Conservation (phyloP, 2,329 filamentous ascomycete species). For the Thyridium curvatum region DNA sequence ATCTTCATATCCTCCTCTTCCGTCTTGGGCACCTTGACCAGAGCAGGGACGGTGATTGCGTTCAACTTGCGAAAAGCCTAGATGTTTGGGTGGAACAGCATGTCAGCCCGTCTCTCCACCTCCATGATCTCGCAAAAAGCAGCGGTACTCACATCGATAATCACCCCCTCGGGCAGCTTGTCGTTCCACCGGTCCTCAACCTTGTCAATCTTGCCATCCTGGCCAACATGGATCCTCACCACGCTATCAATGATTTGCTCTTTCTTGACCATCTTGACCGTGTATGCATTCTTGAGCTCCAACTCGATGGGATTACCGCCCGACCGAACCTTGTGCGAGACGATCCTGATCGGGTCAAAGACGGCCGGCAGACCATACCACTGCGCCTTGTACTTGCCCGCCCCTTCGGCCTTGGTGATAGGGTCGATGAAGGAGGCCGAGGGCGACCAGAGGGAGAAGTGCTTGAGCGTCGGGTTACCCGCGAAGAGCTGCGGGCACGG, state of each 20-base stretch:
- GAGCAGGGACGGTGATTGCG: slow-evolving; percentile 23
- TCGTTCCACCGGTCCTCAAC: slow-evolving; percentile 30
- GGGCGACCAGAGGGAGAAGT: slow-evolving; percentile 53
- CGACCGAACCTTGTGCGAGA: slow-evolving; percentile 45
- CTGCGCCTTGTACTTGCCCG: slow-evolving; percentile 40
- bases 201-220: slow-evolving; percentile 23
- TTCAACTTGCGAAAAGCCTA: slow-evolving; percentile 28
- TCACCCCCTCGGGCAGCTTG: slow-evolving; percentile 23
- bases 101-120: neutral
- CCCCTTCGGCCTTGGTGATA: slow-evolving; percentile 49
- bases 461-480: slow-evolving; percentile 50
- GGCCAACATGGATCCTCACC: slow-evolving; percentile 22
- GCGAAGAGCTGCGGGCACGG: slow-evolving; percentile 42
- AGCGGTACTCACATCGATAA: slow-evolving; percentile 20
- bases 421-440: slow-evolving; percentile 53
- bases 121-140: neutral
- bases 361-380: slow-evolving; percentile 54
- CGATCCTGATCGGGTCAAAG: slow-evolving; percentile 51
- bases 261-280: slow-evolving; percentile 22
- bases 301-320: slow-evolving; percentile 54
- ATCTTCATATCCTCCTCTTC: slow-evolving; percentile 26
- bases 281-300: slow-evolving; percentile 31
- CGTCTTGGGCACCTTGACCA: slow-evolving; percentile 25
- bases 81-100: neutral
- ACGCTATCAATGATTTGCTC: slow-evolving; percentile 23